phyloP scores from a whole-genome alignment of 768 basidiomycete genomes.

The Mycena indigotica region DNA sequence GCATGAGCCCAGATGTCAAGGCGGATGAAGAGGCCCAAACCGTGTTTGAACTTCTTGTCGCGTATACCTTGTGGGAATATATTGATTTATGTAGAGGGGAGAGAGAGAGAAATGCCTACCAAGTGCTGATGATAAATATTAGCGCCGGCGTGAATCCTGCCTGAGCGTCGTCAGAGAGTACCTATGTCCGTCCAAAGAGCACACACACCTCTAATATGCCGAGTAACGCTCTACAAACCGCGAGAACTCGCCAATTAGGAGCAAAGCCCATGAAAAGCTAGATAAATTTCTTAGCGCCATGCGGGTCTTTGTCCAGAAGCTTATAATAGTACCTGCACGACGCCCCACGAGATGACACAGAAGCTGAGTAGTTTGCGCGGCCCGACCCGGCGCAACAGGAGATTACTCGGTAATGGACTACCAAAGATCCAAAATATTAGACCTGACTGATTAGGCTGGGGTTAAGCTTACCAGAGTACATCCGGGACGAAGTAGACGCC shows the following conservation, averaged over 20 bases:
- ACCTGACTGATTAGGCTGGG: no score
- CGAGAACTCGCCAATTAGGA: constrained; percentile 42
- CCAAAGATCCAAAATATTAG: not conserved
- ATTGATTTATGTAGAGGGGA: not conserved
- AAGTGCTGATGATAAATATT: constrained; percentile 52
- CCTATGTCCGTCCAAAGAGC: not conserved
- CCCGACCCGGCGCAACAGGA: constrained; percentile 45
- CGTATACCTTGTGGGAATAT: constrained; percentile 42
- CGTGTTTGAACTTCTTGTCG: constrained; percentile 55
- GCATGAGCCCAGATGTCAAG: not conserved
- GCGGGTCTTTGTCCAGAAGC: no score
- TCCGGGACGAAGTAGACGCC: constrained; percentile 52
- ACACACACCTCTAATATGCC: constrained; percentile 45
- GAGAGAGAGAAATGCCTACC: constrained; percentile 32
- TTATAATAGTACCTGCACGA: constrained; percentile 31
- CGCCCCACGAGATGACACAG: constrained; percentile 47
- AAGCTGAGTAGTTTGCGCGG: constrained; percentile 44
- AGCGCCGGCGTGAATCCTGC: constrained; percentile 54
- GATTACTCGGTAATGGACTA: constrained; percentile 49
- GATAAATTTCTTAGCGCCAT: not conserved
- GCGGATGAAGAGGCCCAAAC: constrained; percentile 25
- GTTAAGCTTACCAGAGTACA: constrained; percentile 48
- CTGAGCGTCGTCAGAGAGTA: constrained; percentile 27
- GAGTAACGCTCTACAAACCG: constrained; percentile 42
- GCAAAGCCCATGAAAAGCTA: constrained; percentile 53